Evolutionary conservation across 2,329 filamentous ascomycete genomes (phyloP), one percentile per base, ranked within the genome.

Genomic region (Colletotrichum sp.): DNA sequence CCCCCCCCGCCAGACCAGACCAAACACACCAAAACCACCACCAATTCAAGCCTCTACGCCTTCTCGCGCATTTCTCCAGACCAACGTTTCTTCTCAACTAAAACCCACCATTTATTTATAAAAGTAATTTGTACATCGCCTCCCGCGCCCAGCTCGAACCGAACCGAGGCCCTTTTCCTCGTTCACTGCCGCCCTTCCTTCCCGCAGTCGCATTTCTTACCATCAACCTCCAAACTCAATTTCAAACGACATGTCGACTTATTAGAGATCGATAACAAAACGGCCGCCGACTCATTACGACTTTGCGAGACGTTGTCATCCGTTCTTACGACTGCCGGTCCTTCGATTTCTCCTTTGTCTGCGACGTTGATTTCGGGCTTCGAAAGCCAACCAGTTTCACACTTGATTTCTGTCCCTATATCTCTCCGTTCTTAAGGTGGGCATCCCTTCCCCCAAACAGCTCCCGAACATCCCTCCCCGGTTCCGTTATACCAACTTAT

Each of bases 401-500:
- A 67, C 16, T 30, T 59, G 72, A 44, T 71, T 18, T 75, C 52
- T 36, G 21, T 49, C 18, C 32, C 75, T 76, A 76, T 76, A 76
- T 62, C 52, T 67, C 66, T 28, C 39, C 24, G 34, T 62, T 71
- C 13, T 67, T 64, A 71, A 76, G 67, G 75, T 76, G 72, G 62
- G 52, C 63, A 75, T 30, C 39, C 68, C 75, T 36, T 62, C 62
- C 26, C 60, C 71, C 39, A 75, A 71, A 71, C 66, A 26, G 62
- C 28, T 71, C 72, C 66, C 66, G 66, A 75, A 71, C 26, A 67
- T 71, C 70, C 70, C 57, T 76, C 74, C 70, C 70, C 49, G 59
- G 64, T 26, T 49, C 34, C 32, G 10, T 60, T 65, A 69, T 57
- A 21, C 63, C 74, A 68, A 21, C 30, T 39, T 73, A 60, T 73